Percentiles rank a stretch among this genome's conserved stretches.
Evolutionary conservation across 768 basidiomycete species (phyloP).

Genomic region (Strobilomyces echinocephalus): DNA sequence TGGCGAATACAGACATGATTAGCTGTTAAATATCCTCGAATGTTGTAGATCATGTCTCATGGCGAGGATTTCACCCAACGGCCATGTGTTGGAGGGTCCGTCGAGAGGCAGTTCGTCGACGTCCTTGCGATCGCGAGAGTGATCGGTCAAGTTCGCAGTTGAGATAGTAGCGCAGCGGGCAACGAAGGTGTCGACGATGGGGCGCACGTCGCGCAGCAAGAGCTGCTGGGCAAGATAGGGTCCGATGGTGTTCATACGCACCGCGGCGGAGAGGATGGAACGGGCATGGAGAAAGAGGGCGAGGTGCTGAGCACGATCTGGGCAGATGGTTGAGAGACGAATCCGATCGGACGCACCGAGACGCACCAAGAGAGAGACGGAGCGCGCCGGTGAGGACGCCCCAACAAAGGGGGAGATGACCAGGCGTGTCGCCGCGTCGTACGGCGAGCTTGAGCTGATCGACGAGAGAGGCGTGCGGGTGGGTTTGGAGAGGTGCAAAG

Average conservation of each 20-base stretch:
- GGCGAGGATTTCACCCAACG: slow-evolving; percentile 87
- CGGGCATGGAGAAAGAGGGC: slow-evolving; percentile 92
- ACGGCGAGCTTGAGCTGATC: slow-evolving; percentile 66
- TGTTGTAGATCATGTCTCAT: slow-evolving; percentile 92
- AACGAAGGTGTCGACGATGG: slow-evolving; percentile 56
- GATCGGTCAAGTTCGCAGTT: slow-evolving; percentile 38
- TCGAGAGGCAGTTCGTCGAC: slow-evolving; percentile 26
- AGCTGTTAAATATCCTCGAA: slow-evolving; percentile 92
- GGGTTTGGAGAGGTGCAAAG: slow-evolving; percentile 49
- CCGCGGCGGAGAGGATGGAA: slow-evolving; percentile 83
- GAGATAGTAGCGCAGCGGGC: slow-evolving; percentile 42
- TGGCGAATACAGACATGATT: neutral
- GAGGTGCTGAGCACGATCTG: slow-evolving; percentile 81
- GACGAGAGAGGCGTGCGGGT: slow-evolving; percentile 37
- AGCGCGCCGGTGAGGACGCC: slow-evolving; percentile 78
- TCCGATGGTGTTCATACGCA: slow-evolving; percentile 86
- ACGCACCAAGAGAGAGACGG: slow-evolving; percentile 62
- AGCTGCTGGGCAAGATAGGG: slow-evolving; percentile 91
- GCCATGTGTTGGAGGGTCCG: slow-evolving; percentile 91
- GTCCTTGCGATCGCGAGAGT: slow-evolving; percentile 1
- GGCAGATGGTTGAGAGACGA: slow-evolving; percentile 1
- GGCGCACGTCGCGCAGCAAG: slow-evolving; percentile 66
- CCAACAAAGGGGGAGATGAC: slow-evolving; percentile 91
- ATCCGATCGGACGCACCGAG: neutral
- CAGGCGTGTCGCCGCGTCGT: slow-evolving; percentile 59